phyloP scores from a whole-genome alignment of 1,284 basidiomycete genomes.

The Xerocomus amazonicus region DNA sequence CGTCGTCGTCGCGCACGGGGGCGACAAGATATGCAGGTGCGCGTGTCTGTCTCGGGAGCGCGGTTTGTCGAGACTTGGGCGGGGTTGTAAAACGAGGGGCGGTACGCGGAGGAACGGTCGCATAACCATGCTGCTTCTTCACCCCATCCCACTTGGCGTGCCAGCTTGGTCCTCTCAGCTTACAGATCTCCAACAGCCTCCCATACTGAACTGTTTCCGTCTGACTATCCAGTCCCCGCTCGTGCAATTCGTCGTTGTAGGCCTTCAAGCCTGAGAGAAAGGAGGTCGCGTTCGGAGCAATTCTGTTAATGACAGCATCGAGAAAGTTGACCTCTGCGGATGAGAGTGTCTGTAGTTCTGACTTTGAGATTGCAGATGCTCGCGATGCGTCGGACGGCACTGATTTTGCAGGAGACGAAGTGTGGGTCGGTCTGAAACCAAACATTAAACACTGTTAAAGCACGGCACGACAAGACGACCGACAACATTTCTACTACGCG shows the following conservation, averaged over 20 bases:
- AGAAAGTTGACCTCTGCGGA: slow-evolving; percentile 64
- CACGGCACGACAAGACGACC: too few species aligned
- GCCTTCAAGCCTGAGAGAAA: slow-evolving; percentile 78
- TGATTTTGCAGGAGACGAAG: slow-evolving; percentile 32
- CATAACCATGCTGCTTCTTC: slow-evolving; percentile 53
- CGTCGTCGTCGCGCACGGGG: slow-evolving; percentile 35
- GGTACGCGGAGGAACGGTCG: slow-evolving; percentile 7
- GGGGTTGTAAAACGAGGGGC: slow-evolving; percentile 11
- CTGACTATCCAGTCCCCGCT: slow-evolving; percentile 70
- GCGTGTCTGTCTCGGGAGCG: slow-evolving; percentile 16
- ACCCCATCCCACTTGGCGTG: slow-evolving; percentile 70
- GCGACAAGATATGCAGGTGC: slow-evolving; percentile 17
- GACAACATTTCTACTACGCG: slow-evolving; percentile 23
- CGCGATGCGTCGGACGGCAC: slow-evolving; percentile 42
- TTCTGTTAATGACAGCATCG: slow-evolving; percentile 67
- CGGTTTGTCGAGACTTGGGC: slow-evolving; percentile 12
- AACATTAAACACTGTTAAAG: slow-evolving; percentile 24
- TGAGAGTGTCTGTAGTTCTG: slow-evolving; percentile 58
- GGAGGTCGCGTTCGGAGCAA: slow-evolving; percentile 59
- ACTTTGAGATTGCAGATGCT: slow-evolving; percentile 42
- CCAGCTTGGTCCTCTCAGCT: slow-evolving; percentile 72
- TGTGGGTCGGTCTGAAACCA: slow-evolving; percentile 30
- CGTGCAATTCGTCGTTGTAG: slow-evolving; percentile 71
- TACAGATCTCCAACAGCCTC: slow-evolving; percentile 74
- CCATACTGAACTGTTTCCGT: slow-evolving; percentile 77